Conservation (phyloP, 768 basidiomycete genomes). For the Pleurotus giganteus region DNA sequence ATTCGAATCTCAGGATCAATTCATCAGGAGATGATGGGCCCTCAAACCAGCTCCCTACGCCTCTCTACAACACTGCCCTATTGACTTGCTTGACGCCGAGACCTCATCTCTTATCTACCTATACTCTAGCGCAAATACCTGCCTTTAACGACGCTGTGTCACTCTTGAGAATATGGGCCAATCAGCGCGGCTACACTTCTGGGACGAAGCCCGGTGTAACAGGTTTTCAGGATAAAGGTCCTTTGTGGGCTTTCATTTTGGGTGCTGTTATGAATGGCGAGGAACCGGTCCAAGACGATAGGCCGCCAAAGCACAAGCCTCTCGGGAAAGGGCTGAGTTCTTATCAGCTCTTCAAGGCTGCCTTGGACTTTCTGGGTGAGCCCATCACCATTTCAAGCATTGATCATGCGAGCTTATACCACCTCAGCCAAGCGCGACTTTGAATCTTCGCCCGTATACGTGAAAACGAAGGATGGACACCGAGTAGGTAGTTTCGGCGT, state of each 20-base stretch:
- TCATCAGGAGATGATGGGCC: constrained; percentile 20
- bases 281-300: constrained; percentile 36
- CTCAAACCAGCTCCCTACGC: constrained; percentile 49
- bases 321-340: constrained; percentile 83
- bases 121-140: constrained; percentile 53
- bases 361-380: constrained; percentile 81
- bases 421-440: constrained; percentile 71
- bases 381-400: not conserved
- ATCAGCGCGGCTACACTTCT: constrained; percentile 75
- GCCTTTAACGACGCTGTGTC: constrained; percentile 73
- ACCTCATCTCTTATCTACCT: constrained; percentile 50
- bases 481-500: constrained; percentile 36
- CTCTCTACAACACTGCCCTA: constrained; percentile 77
- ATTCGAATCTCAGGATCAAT: constrained; percentile 50
- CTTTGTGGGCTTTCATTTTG: constrained; percentile 68
- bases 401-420: not conserved
- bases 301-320: constrained; percentile 43
- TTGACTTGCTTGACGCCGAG: constrained; percentile 51
- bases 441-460: constrained; percentile 49
- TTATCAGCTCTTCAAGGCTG: constrained; percentile 87
- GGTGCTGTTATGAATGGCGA: constrained; percentile 67
- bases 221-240: constrained; percentile 68
- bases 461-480: constrained; percentile 54
- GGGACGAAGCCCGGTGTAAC: constrained; percentile 50
- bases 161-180: constrained; percentile 87